A percentile compares a stretch with the other conserved stretches of the same genome.
Evolutionary conservation across 768 basidiomycete species (phyloP).

Genomic region (Wakefieldia striispora): DNA sequence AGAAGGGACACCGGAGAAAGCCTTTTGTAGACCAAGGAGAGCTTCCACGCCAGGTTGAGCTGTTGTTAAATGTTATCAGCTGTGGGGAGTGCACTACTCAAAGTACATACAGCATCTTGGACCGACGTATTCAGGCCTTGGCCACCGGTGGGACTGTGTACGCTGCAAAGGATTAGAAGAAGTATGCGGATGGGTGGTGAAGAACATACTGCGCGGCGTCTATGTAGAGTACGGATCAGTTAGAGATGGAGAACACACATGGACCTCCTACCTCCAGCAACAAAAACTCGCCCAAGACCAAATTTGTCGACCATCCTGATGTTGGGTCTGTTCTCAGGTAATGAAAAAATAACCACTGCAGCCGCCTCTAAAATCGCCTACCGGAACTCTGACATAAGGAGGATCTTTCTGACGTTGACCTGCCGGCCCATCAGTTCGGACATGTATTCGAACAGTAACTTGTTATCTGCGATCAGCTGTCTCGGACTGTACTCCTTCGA

Average conservation of each 20-base stretch:
- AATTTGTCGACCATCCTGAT: constrained; percentile 49
- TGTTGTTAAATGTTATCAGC: too few relatives aligned
- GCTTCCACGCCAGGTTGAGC: too few relatives aligned
- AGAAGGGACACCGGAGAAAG: too few relatives aligned
- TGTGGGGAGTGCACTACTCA: too few relatives aligned
- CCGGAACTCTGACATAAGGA: constrained; percentile 25
- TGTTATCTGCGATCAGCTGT: constrained; percentile 11
- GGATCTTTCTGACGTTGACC: constrained; percentile 29
- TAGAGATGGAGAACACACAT: constrained; percentile 14
- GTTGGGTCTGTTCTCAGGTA: constrained; percentile 37
- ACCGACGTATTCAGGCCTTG: constrained; percentile 38
- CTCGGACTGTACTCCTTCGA: constrained; percentile 8
- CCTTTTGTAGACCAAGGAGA: too few relatives aligned
- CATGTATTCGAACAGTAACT: constrained; percentile 27
- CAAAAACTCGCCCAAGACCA: too few relatives aligned
- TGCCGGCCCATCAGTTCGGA: constrained; percentile 25
- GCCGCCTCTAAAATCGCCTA: constrained; percentile 7
- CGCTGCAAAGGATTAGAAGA: too few relatives aligned
- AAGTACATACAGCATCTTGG: constrained; percentile 37
- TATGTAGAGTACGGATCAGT: constrained; percentile 13
- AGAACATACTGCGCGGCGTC: constrained; percentile 44
- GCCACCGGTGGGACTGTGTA: too few relatives aligned
- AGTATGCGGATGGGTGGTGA: not conserved
- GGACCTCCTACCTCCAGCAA: too few relatives aligned
- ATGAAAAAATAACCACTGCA: not conserved